Conservation (phyloP, 2,329 filamentous ascomycete genomes). For the Chaetomium strumarium region DNA sequence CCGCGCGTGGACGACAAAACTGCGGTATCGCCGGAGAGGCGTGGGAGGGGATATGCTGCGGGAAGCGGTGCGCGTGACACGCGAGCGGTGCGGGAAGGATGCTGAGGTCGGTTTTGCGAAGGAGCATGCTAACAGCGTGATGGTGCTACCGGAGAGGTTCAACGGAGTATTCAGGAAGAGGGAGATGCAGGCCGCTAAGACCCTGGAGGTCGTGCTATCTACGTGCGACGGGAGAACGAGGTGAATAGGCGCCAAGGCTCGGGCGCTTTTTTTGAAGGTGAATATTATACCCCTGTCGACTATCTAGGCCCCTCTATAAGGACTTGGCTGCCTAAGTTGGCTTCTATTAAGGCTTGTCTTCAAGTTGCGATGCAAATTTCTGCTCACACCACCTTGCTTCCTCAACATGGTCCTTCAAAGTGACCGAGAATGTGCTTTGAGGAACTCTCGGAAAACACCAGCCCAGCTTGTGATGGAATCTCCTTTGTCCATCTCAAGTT, state of each 20-base stretch:
- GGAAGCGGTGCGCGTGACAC: constrained; percentile 63
- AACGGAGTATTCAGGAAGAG: constrained; percentile 54
- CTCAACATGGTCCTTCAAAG: too few relatives aligned
- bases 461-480: too few relatives aligned
- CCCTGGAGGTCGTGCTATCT: constrained; percentile 46
- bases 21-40: constrained; percentile 63
- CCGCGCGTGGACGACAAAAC: constrained; percentile 73
- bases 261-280: too few relatives aligned
- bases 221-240: constrained; percentile 46
- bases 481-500: too few relatives aligned
- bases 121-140: constrained; percentile 69
- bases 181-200: constrained; percentile 52
- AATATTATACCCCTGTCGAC: too few relatives aligned
- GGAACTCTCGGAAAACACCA: too few relatives aligned
- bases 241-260: constrained; percentile 20
- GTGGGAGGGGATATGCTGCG: constrained; percentile 67
- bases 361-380: too few relatives aligned
- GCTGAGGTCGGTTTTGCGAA: constrained; percentile 65
- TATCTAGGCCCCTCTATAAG: too few relatives aligned
- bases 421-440: too few relatives aligned
- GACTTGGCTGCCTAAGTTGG: too few relatives aligned
- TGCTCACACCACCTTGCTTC: too few relatives aligned
- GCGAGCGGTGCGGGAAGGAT: constrained; percentile 61
- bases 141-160: constrained; percentile 57
- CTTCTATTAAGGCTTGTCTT: too few relatives aligned